Evolutionary conservation across 768 basidiomycete species (phyloP).

Genomic region (Pleurotus ostreatus): DNA sequence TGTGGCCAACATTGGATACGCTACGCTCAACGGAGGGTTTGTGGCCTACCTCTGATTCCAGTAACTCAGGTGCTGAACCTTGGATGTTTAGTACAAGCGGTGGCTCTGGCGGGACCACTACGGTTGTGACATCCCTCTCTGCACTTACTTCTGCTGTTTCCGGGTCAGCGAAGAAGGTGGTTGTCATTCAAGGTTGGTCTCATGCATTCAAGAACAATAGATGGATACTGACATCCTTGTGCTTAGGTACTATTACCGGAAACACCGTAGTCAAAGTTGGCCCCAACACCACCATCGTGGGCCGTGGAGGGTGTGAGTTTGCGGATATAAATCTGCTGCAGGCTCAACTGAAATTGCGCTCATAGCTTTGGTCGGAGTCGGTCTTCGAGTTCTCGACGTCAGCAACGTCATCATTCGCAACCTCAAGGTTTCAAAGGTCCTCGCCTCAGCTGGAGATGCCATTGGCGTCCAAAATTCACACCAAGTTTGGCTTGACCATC

Average conservation of each 20-base stretch:
- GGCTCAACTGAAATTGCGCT: background rate
- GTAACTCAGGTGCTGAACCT: background rate
- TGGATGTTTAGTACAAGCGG: conserved; percentile 31
- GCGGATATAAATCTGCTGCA: background rate
- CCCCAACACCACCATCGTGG: conserved; percentile 39
- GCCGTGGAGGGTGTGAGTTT: conserved; percentile 29
- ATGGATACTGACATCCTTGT: background rate
- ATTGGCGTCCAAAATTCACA: conserved; percentile 36
- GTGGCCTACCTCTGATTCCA: background rate
- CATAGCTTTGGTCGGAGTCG: conserved; percentile 40
- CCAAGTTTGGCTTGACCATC: conserved; percentile 43
- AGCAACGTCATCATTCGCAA: conserved; percentile 47
- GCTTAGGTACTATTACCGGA: conserved; percentile 37
- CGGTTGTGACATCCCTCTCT: conserved; percentile 37
- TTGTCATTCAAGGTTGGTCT: conserved; percentile 36
- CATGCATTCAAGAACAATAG: background rate
- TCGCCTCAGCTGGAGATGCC: conserved; percentile 40
- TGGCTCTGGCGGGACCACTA: conserved; percentile 38
- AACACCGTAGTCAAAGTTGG: conserved; percentile 37
- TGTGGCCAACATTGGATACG: conserved; percentile 35
- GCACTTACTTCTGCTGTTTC: conserved; percentile 37
- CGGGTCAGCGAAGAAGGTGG: conserved; percentile 36
- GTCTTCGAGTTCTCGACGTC: conserved; percentile 38
- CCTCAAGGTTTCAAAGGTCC: conserved; percentile 44
- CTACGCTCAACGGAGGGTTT: conserved; percentile 22